Base-by-base conservation (phyloP, 192 early-diverging fungal species). In the Coemansia sp. region DNA sequence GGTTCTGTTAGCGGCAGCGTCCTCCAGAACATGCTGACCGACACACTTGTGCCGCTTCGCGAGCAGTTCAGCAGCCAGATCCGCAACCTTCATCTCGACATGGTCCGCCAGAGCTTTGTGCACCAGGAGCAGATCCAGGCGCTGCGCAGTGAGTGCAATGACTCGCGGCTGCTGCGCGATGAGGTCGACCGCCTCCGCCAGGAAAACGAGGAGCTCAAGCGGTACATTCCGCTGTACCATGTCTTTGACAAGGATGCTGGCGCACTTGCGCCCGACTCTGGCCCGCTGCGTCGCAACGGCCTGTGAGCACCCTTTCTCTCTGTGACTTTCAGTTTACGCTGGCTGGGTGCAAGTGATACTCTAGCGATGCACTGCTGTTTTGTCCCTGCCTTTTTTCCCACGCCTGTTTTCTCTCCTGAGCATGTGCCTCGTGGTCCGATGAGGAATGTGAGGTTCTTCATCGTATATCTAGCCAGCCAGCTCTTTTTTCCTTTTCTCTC, bases 61-160 rank as follows among this genome's bases (percentile, higher is more conserved):
- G 74, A 82, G 41, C 75, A 82, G 42, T 42, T 82, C 16, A 68
- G 79, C 44, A 72, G 69, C 65, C 74, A 82, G 47, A 77, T 82
- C 43, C 75, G 74, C 53, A 82, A 82, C 57, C 56, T 82, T 56
- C 79, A 82, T 47, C 71, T 82, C 10, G 79, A 82, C 26, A 74
- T 82, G 61, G 73, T 82, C 32, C 70, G 79, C 39, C 75, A 77
- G 15, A 63, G 70, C 41, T 76, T 77, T 65, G 68, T 82, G 13
- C 70, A 76, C 48, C 75, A 82, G 56, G 74, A 82, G 47, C 79
- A 77, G 65, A 58, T 82, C 26, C 56, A 41, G 37, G 54, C 63
- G 19, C 68, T 82, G 64, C 74, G 72, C 44, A 48, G 63, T 13
- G 79, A 74, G 59, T 74, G 75, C 45, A 50, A 50, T 47, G 75